Conservation (phyloP, 352 stramenopile genomes). For the Phytopythium kandeliae region DNA sequence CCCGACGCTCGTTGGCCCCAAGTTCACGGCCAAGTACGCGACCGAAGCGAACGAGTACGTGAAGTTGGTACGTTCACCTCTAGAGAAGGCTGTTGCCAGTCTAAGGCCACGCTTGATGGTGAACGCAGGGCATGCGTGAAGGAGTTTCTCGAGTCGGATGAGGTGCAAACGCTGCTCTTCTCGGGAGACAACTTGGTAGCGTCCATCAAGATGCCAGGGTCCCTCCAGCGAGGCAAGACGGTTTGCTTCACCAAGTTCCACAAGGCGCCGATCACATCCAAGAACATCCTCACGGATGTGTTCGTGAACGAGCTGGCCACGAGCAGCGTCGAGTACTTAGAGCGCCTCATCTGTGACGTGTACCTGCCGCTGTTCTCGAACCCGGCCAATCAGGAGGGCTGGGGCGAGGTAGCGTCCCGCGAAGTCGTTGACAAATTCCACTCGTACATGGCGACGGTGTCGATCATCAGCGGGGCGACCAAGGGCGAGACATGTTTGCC, state of each 20-base stretch:
- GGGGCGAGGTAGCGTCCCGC: constrained; percentile 95
- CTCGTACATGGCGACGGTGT: constrained; percentile 94
- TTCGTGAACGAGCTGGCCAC: constrained; percentile 83
- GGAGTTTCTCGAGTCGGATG: constrained; percentile 86
- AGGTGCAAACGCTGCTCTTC: constrained; percentile 86
- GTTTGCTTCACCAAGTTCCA: constrained; percentile 91
- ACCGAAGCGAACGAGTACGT: constrained; percentile 78
- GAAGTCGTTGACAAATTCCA: constrained; percentile 98
- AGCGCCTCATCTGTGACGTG: constrained; percentile 92
- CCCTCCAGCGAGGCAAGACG: constrained; percentile 85
- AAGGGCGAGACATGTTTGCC: constrained; percentile 97
- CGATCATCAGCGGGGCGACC: constrained; percentile 95
- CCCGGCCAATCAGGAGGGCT: constrained; percentile 91
- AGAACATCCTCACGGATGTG: constrained; percentile 86
- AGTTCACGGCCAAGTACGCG: constrained; percentile 80
- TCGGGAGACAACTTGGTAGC: constrained; percentile 84
- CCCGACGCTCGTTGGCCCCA: constrained; percentile 42
- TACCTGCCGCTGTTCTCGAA: constrained; percentile 96
- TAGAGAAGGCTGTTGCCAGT: too few relatives aligned
- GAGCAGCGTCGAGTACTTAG: constrained; percentile 93
- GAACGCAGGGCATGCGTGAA: constrained; percentile 50
- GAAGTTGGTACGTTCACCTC: not conserved
- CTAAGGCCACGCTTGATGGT: too few relatives aligned
- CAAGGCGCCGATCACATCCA: constrained; percentile 67
- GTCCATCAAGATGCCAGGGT: constrained; percentile 83